phyloP scores from a whole-genome alignment of 495 filamentous ascomycete genomes.

The Daldinia concentrica region DNA sequence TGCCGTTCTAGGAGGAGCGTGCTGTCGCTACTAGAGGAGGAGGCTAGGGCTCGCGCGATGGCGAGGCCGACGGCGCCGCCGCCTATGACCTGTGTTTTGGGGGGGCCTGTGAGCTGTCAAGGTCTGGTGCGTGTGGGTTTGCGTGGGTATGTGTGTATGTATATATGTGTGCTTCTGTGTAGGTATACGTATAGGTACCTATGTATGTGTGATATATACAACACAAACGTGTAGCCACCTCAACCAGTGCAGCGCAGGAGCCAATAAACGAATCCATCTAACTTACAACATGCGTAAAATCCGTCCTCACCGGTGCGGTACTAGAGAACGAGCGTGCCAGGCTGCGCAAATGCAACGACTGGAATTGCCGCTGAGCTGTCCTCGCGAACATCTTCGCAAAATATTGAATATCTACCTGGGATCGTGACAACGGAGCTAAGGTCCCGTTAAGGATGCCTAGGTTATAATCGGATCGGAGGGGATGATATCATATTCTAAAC shows the following conservation, averaged over 20 bases:
- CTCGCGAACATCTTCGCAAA: constrained; percentile 30
- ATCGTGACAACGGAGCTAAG: not conserved
- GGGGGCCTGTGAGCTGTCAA: constrained; percentile 13
- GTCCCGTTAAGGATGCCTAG: not conserved
- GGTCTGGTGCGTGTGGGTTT: not conserved
- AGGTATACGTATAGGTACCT: not conserved
- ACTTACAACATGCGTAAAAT: constrained; percentile 84
- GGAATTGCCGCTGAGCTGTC: constrained; percentile 18
- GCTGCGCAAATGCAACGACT: not conserved
- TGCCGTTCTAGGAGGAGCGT: constrained; percentile 89
- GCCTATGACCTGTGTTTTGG: constrained; percentile 73
- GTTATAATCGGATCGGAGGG: not conserved
- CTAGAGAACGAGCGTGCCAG: constrained; percentile 41
- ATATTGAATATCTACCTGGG: not conserved
- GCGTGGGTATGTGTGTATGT: not conserved
- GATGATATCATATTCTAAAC: constrained; percentile 31
- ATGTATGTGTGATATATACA: constrained; percentile 1
- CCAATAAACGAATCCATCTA: not conserved
- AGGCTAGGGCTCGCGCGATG: constrained; percentile 80
- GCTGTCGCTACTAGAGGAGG: constrained; percentile 53
- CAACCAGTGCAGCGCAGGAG: too few species aligned
- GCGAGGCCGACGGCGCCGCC: constrained; percentile 92
- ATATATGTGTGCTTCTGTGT: too few species aligned
- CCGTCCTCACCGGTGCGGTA: constrained; percentile 57
- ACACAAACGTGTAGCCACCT: not conserved